Conservation (phyloP, 306 rosid species). For the Vigna unguiculata region DNA sequence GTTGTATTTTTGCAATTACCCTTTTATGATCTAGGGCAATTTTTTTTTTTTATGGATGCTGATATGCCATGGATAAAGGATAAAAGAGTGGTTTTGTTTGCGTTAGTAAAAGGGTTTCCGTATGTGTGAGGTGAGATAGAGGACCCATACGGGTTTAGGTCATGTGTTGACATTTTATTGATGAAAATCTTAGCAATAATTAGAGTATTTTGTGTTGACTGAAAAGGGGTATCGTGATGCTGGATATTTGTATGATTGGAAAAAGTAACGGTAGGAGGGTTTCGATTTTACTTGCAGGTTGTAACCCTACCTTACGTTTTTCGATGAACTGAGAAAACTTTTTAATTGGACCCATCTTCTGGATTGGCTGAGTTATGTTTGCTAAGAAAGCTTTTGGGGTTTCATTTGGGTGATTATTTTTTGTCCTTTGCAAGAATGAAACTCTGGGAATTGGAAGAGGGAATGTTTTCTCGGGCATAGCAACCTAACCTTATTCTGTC, state of each 20-base stretch:
- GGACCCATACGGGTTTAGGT: conserved; percentile 15
- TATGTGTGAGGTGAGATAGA: background rate
- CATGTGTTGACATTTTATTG: background rate
- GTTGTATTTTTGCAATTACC: background rate
- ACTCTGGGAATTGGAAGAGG: background rate
- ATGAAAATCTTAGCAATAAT: background rate
- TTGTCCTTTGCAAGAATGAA: background rate
- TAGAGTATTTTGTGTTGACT: background rate
- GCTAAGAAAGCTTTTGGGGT: background rate
- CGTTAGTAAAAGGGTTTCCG: conserved; percentile 2
- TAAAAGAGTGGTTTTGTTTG: conserved; percentile 11
- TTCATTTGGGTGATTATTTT: background rate
- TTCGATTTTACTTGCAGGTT: conserved; percentile 1
- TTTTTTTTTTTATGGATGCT: background rate
- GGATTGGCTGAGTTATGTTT: conserved; percentile 19
- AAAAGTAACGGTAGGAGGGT: background rate
- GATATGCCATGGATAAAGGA: background rate
- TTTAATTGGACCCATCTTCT: background rate
- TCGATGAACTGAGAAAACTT: background rate
- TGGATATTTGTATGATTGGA: background rate
- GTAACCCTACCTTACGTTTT: conserved; percentile 12
- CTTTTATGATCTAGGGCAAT: background rate
- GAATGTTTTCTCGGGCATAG: background rate
- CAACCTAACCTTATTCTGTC: background rate
- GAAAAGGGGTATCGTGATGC: conserved; percentile 6